Evolutionary conservation across 345 rosid genomes (phyloP), one percentile per base, ranked within the genome.

Genomic region (Eucalyptus lansdowneana): DNA sequence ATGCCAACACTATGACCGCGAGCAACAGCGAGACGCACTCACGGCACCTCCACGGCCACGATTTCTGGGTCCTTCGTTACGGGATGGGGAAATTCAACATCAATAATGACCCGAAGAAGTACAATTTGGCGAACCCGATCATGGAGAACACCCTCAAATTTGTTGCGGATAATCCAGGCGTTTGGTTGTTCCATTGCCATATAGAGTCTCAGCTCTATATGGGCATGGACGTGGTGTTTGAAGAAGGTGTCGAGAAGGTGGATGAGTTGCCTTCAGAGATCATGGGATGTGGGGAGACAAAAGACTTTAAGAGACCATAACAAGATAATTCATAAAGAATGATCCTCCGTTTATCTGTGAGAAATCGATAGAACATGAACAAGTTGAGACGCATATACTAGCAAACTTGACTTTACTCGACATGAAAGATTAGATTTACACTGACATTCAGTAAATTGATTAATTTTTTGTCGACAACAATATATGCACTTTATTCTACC

Each of bases 21-120:
- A 89, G 87, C 29, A 91, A 88, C 34, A 95, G 98, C 49, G 98
- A 94, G 93, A 97, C 98, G 6, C 99, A 97, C 87, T 95, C 98
- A 1, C 93, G 98, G 99, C 99, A 95, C 93, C 92, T 96, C 6
- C 98, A 96, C 45, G 98, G 98, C 49, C 98, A 96, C 88, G 98
- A 96, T 91, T 97, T 96, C 86, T 97, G 97, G 99, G 97, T 95
- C 12, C 80, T 97, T 1, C 96, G 97, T 0, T 94, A 95, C 8
- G 98, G 98, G 11, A 88, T 83, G 22, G 98, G 98, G 98, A 94
- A 96, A 87, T 97, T 95, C 45, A 91, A 96, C 80, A 62, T 89
- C 58, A 22, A 40, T 17, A 92, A 90, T 19, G 97, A 97, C 80
- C 91, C 93, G 1, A 91, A 87, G 87, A 90, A 90, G 25, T 97